Percentiles rank a stretch among this genome's conserved stretches.
phyloP scores from a whole-genome alignment of 805 yeast species.

The Metschnikowia baotianmanensis region DNA sequence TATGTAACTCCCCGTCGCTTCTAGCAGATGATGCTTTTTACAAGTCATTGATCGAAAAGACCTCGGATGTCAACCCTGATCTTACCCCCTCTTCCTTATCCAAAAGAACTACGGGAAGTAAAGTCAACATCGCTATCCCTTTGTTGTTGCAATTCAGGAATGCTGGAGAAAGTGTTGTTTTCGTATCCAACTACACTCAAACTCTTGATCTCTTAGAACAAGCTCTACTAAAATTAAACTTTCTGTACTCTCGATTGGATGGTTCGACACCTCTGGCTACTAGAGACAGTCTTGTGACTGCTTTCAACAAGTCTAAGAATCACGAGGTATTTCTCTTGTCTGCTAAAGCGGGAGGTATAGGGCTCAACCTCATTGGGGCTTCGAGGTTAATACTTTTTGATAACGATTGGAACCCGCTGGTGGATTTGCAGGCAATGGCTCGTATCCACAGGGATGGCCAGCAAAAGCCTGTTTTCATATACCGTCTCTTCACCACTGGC shows the following conservation, averaged over 20 bases:
- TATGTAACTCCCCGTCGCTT: conserved; percentile 79
- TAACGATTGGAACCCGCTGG: conserved; percentile 96
- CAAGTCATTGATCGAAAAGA: conserved; percentile 6
- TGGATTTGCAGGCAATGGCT: conserved; percentile 94
- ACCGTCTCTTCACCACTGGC: conserved; percentile 83
- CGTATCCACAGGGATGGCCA: conserved; percentile 95
- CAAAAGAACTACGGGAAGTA: conserved; percentile 44
- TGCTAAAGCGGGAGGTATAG: conserved; percentile 92
- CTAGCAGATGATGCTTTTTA: conserved; percentile 45
- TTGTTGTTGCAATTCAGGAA: conserved; percentile 49
- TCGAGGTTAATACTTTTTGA: conserved; percentile 82
- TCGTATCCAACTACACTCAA: conserved; percentile 85
- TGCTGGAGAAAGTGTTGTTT: conserved; percentile 68
- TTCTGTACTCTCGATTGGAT: conserved; percentile 66
- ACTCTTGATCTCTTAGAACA: conserved; percentile 75
- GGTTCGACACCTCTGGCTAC: conserved; percentile 74
- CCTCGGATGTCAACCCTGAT: conserved; percentile 3
- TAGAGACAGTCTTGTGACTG: conserved; percentile 63
- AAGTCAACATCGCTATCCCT: conserved; percentile 57
- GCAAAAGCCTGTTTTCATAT: conserved; percentile 68
- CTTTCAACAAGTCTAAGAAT: conserved; percentile 55
- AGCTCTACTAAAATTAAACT: conserved; percentile 46
- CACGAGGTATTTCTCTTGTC: conserved; percentile 67
- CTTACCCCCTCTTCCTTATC: conserved; percentile 21
- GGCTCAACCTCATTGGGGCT: conserved; percentile 87